phyloP scores from a whole-genome alignment of 768 basidiomycete species.

The Suillus paluster region DNA sequence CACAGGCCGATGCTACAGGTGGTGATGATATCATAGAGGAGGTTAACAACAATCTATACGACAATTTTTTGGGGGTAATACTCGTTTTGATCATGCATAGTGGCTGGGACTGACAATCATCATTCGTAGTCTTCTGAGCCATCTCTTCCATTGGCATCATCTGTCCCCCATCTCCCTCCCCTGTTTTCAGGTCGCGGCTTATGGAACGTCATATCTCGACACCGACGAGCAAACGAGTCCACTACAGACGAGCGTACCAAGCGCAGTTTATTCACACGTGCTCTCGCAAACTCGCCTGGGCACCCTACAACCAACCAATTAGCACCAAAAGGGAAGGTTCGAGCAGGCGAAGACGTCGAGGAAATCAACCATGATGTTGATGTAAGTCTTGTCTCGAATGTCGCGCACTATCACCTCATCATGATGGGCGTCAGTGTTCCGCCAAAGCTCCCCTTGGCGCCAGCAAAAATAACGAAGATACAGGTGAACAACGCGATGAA shows the following conservation, averaged over 20 bases:
- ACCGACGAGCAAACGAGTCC: neutral
- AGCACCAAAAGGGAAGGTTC: too few relatives aligned
- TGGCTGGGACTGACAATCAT: too few relatives aligned
- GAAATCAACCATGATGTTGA: neutral
- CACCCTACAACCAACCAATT: rapidly evolving
- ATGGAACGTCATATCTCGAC: neutral
- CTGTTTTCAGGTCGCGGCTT: neutral
- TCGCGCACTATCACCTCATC: neutral
- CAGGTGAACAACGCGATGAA: neutral
- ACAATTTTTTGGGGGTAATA: neutral
- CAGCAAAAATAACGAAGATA: neutral
- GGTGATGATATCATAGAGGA: neutral
- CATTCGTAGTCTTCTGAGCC: neutral
- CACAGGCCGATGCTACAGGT: too few relatives aligned
- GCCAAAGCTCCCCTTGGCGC: neutral
- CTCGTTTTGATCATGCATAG: too few relatives aligned
- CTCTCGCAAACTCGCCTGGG: too few relatives aligned
- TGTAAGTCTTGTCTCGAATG: neutral
- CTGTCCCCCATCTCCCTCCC: too few relatives aligned
- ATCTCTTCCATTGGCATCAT: neutral
- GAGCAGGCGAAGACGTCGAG: neutral
- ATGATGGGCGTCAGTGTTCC: neutral
- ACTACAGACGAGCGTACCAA: neutral
- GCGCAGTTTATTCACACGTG: too few relatives aligned
- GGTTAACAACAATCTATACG: neutral